Evolutionary conservation across 192 early-diverging fungal species (phyloP), one percentile per base, ranked within the genome.

Genomic region (Coemansia sp.): DNA sequence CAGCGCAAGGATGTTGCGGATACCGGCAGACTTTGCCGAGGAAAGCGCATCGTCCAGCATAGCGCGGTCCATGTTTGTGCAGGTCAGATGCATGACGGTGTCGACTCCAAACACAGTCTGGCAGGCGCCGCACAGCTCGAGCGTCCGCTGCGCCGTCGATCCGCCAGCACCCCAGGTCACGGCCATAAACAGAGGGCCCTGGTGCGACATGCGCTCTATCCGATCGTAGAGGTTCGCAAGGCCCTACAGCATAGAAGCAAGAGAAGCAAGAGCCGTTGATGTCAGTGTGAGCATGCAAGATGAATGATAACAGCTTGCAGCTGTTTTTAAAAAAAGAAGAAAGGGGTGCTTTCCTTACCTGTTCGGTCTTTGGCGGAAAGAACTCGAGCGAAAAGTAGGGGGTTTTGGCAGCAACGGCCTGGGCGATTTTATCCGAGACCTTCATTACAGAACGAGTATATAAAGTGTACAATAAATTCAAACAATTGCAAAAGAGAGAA

Each of bases 141-240:
- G 60, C 3, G 93, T 99, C n/a, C 88, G 75, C 48, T 95, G 91
- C 5, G 92, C 86, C 11, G 87, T 86, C 14, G 85, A 77, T 3
- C 96, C 96, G 7, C 96, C 96, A 9, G 96, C 96, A 37, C 87
- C 89, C 96, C 96, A 99, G 6, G 96, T 99, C 48, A 99, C 90
- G 35, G 95, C 94, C 22, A 94, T 85, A 64, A 99, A 99, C 54
- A 92, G 86, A 2, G 96, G 96, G 4, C 87, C 87, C 14, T 91
- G 80, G n/a, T 70, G 59, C 43, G 92, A 80, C 93, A 96, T 95
- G 51, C 94, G 81, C 61, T 95, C 91, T 77, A 99, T 90, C 23
- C 96, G 89, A 58, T 97, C 94, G 60, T 91, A 93, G 32, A 99
- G 74, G 72, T 96, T 96, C 20, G 78, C 78, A 37, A 96, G 79